These are phyloP conservation scores for Chrysosporium queenslandicum DNA, from an alignment of 2,329 filamentous ascomycete species.

Conservation along the genomic window DNA sequence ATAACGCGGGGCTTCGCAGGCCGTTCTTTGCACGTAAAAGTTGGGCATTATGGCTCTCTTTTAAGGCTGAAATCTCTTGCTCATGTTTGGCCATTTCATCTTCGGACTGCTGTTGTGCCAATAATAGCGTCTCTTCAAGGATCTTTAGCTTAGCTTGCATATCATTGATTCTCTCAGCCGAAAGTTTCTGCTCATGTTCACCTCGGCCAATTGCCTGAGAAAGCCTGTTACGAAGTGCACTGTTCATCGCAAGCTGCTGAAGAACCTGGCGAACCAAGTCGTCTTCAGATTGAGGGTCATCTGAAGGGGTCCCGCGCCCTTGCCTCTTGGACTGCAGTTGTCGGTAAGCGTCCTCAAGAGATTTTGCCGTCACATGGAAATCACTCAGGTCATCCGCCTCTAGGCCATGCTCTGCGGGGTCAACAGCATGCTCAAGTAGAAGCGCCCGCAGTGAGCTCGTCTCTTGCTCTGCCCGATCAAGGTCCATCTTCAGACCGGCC, in stretches of 20 bases:
- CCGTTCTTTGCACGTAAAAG: constrained; percentile 60
- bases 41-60: constrained; percentile 66
- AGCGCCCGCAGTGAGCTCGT: constrained; percentile 71
- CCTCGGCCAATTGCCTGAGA: constrained; percentile 70
- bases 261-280: constrained; percentile 69
- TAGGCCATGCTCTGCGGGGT: constrained; percentile 50
- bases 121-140: constrained; percentile 74
- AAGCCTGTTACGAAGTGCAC: constrained; percentile 63
- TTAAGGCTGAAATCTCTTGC: constrained; percentile 66
- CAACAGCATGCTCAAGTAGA: constrained; percentile 72
- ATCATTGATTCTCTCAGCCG: constrained; percentile 69
- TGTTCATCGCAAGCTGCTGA: constrained; percentile 69
- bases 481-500: constrained; percentile 83
- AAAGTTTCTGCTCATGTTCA: constrained; percentile 70
- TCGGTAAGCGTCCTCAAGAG: constrained; percentile 62
- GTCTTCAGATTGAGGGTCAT: constrained; percentile 59
- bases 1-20: constrained; percentile 36
- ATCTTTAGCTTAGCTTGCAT: constrained; percentile 70
- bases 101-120: constrained; percentile 77
- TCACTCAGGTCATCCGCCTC: constrained; percentile 33
- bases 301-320: constrained; percentile 33
- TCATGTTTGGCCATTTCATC: constrained; percentile 69
- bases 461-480: constrained; percentile 90
- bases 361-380: constrained; percentile 54
- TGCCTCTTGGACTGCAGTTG: constrained; percentile 60